Percentiles rank a stretch among this genome's conserved stretches.
Evolutionary conservation across 1,284 basidiomycete species (phyloP).

Genomic region (Lignosus rhinocerotis): DNA sequence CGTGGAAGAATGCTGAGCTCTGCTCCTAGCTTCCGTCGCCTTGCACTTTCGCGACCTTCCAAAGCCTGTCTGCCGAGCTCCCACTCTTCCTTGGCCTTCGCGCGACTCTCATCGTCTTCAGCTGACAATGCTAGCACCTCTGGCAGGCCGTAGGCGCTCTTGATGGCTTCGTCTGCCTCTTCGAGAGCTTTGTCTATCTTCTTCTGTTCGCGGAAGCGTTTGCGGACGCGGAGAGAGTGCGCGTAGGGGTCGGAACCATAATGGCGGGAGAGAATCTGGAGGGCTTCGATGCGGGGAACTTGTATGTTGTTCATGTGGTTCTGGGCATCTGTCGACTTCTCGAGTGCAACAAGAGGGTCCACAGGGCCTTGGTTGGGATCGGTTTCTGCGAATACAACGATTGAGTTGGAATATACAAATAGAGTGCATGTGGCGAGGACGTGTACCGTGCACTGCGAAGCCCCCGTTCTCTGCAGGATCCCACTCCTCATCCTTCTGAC

Average conservation of each 20-base stretch:
- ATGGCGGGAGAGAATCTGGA: conserved; percentile 73
- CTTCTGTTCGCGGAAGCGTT: conserved; percentile 85
- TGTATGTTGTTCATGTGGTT: conserved; percentile 70
- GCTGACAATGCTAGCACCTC: conserved; percentile 58
- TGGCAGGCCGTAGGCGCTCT: conserved; percentile 73
- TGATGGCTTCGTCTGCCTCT: conserved; percentile 67
- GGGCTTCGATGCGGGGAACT: conserved; percentile 74
- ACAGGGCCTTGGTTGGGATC: conserved; percentile 60
- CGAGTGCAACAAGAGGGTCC: conserved; percentile 86
- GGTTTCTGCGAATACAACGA: conserved; percentile 51
- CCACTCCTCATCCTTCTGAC: conserved; percentile 94
- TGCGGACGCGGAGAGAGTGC: conserved; percentile 73
- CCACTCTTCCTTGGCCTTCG: conserved; percentile 66
- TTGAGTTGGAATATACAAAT: conserved; percentile 6
- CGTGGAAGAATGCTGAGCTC: conserved; percentile 35
- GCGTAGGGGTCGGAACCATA: conserved; percentile 85
- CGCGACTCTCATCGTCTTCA: conserved; percentile 55
- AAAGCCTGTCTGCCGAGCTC: conserved; percentile 47
- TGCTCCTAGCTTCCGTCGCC: conserved; percentile 47
- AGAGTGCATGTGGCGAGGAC: neutral
- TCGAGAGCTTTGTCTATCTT: conserved; percentile 69
- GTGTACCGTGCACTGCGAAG: conserved; percentile 80
- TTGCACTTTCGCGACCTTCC: conserved; percentile 42
- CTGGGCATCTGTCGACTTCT: conserved; percentile 83
- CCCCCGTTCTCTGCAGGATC: conserved; percentile 94